Base-by-base conservation (phyloP, 2,329 filamentous ascomycete genomes). In the Fusarium coffeatum region DNA sequence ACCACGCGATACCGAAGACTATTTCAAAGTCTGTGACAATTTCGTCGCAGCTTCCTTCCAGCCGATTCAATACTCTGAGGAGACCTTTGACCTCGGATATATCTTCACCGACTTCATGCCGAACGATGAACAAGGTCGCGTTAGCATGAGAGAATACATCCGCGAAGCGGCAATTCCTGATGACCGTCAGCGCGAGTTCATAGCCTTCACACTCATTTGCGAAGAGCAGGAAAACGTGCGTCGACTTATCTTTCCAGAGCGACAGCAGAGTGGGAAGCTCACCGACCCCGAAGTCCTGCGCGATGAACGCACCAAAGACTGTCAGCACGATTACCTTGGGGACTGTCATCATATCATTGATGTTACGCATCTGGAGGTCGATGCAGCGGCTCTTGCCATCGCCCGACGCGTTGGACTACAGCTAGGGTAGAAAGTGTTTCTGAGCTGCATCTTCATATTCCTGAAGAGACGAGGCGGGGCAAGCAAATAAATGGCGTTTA, bases 11-110 rank as follows among this genome's bases (percentile, higher is more conserved):
- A 12, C 9, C 34, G 6, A 4, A 0, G 34, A 37, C 3, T 2
- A 37, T 18, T 7, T 0, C 18, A 37, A n/a, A 12, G 34, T 2
- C 6, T 37, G 5, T 5, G 34, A 9, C 0, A 4, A 0, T 0
- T n/a, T 37, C 34, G 8, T 3, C 8, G 32, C 10, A 10, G 5
- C 18, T 10, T 37, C 3, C 6, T 37, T n/a, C 18, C 0, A 37
- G 3, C 5, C 34, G 6, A 37, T 37, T n/a, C 6, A 11, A 7
- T 7, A 4, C 18, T 37, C 34, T 2, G 34, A 37, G 18, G 34
- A 37, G 3, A 37, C 34, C 34, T 37, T 37, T 11, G 34, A 37
- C 2, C 6, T 4, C 34, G 34, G 34, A n/a, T 37, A 37, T n/a
- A n/a, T 37, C 9, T 37, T 37, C 34, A 37, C 34, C 34, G 0